These are phyloP conservation scores for Bathelium albidoporum DNA, from an alignment of 495 filamentous ascomycete species.

Conservation along the genomic window DNA sequence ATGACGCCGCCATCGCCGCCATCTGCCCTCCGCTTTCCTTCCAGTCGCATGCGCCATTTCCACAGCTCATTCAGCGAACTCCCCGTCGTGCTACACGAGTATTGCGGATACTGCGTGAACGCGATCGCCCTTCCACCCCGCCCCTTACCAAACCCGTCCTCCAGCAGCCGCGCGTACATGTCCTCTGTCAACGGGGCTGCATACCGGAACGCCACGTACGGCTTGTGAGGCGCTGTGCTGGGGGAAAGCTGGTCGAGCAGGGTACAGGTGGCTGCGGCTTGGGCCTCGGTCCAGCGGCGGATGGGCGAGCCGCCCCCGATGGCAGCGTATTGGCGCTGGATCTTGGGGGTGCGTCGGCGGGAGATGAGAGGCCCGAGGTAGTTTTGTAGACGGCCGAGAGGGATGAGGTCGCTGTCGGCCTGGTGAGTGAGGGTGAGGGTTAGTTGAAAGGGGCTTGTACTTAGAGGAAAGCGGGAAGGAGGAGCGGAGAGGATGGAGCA, in stretches of 20 bases:
- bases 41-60: constrained; percentile 85
- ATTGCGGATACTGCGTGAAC: constrained; percentile 98
- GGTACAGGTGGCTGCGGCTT: constrained; percentile 91
- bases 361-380: constrained; percentile 87
- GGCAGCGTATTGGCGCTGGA: constrained; percentile 84
- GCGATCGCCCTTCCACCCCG: constrained; percentile 86
- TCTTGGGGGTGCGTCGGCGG: constrained; percentile 81
- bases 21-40: constrained; percentile 52
- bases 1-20: too few species aligned
- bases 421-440: constrained; percentile 23
- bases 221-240: constrained; percentile 91
- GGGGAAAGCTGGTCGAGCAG: constrained; percentile 81
- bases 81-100: constrained; percentile 96
- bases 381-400: constrained; percentile 82
- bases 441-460: constrained; percentile 7
- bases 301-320: constrained; percentile 97
- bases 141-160: constrained; percentile 80
- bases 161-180: constrained; percentile 70
- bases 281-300: constrained; percentile 93
- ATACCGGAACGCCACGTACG: constrained; percentile 98
- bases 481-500: neutral
- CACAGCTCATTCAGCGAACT: constrained; percentile 94
- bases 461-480: neutral
- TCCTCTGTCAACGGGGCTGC: constrained; percentile 89
- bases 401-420: constrained; percentile 92